phyloP scores from a whole-genome alignment of 1,284 basidiomycete species.

The Ceratobasidium sp. region DNA sequence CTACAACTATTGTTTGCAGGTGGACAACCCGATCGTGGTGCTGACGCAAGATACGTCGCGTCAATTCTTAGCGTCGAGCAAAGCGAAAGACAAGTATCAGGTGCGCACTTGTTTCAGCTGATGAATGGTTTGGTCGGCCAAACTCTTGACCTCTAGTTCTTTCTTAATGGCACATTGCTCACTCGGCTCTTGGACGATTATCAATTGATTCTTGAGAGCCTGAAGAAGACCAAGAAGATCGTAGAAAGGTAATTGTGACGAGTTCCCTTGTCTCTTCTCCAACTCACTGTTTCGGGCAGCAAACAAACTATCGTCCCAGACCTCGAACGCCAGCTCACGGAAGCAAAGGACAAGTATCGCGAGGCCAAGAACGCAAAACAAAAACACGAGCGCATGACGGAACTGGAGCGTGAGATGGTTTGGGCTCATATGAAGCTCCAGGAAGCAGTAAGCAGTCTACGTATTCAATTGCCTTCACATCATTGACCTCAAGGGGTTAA shows the following conservation, averaged over 20 bases:
- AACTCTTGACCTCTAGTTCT: conserved; percentile 73
- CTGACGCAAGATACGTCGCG: conserved; percentile 86
- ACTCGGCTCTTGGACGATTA: conserved; percentile 87
- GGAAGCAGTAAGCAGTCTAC: conserved; percentile 64
- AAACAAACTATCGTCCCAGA: conserved; percentile 78
- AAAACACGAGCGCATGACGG: conserved; percentile 74
- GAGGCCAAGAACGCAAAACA: conserved; percentile 80
- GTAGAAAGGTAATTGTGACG: conserved; percentile 67
- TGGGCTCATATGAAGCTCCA: conserved; percentile 90
- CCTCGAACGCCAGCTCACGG: conserved; percentile 70
- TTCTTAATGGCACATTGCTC: conserved; percentile 83
- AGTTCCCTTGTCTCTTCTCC: conserved; percentile 33
- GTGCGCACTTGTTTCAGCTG: conserved; percentile 60
- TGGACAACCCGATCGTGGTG: conserved; percentile 97
- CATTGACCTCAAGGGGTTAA: neutral
- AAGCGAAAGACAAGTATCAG: conserved; percentile 90
- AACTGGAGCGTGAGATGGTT: conserved; percentile 83
- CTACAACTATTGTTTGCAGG: conserved; percentile 55
- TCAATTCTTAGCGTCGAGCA: conserved; percentile 88
- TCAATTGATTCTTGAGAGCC: conserved; percentile 78
- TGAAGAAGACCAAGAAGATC: conserved; percentile 73
- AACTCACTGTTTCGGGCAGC: conserved; percentile 48
- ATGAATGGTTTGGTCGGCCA: conserved; percentile 27
- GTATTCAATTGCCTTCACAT: neutral
- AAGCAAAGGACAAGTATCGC: conserved; percentile 73